These are phyloP conservation scores for Thymus mandschuricus DNA, from an alignment of 257 asterid species.

Conservation along the genomic window DNA sequence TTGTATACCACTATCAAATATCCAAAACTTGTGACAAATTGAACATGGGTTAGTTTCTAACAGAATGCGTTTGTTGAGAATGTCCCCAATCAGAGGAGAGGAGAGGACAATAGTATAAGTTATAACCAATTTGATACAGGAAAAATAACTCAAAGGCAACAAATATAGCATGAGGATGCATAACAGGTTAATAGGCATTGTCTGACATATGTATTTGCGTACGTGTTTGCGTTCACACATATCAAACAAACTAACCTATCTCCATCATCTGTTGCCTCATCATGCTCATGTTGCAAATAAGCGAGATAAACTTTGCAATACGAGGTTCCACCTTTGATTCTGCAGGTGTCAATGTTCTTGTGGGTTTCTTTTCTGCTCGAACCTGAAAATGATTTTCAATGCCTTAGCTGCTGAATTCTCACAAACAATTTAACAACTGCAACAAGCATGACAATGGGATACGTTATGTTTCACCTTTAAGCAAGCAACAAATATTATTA, in stretches of 20 bases:
- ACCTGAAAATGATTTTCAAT: conserved; percentile 43
- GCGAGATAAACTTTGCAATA: conserved; percentile 84
- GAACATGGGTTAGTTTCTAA: conserved; percentile 20
- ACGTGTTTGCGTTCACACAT: background rate
- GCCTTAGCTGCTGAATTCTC: conserved; percentile 25
- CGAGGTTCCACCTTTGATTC: conserved; percentile 81
- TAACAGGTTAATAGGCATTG: no score
- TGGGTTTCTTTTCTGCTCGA: conserved; percentile 39
- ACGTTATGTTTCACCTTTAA: conserved; percentile 9
- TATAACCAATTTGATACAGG: background rate
- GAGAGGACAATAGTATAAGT: background rate
- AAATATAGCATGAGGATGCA: background rate
- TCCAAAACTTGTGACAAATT: conserved; percentile 20
- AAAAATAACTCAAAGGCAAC: conserved; percentile 13
- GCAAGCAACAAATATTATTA: conserved; percentile 6
- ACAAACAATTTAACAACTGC: conserved; percentile 16
- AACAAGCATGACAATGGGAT: conserved; percentile 14
- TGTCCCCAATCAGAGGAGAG: conserved; percentile 2
- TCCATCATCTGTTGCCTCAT: conserved; percentile 98
- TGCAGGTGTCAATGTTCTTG: conserved; percentile 45
- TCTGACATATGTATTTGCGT: background rate
- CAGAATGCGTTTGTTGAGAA: background rate
- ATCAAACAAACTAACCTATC: conserved; percentile 56
- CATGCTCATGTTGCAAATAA: conserved; percentile 87
- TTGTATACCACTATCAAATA: conserved; percentile 8